Percentiles rank a stretch among this genome's conserved stretches.
phyloP scores from a whole-genome alignment of 257 asterid species.

The Avicennia marina region DNA sequence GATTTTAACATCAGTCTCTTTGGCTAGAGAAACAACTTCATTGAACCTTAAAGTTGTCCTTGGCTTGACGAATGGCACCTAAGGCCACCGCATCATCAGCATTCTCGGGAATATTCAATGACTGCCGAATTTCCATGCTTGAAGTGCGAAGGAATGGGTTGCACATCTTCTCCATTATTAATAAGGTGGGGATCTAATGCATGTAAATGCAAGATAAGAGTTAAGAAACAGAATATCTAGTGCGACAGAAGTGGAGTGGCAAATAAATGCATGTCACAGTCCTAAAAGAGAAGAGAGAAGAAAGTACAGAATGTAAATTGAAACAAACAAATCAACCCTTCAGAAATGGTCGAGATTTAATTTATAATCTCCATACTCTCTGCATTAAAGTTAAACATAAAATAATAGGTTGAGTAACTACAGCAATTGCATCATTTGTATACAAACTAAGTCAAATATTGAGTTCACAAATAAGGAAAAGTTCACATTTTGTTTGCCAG shows the following conservation, averaged over 20 bases:
- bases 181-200: conserved; percentile 75
- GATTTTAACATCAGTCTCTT: no score
- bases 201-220: not conserved
- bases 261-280: not conserved
- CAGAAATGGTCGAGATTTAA: not conserved
- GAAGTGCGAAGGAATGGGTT: conserved; percentile 95
- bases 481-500: no score
- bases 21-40: not conserved
- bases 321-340: not conserved
- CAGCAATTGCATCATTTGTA: no score
- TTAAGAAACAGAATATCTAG: not conserved
- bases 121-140: conserved; percentile 67
- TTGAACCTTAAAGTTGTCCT: conserved; percentile 53
- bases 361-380: not conserved
- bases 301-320: not conserved
- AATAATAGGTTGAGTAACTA: no score
- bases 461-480: no score
- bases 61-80: conserved; percentile 73
- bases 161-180: conserved; percentile 69
- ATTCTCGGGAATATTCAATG: conserved; percentile 54
- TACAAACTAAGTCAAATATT: no score
- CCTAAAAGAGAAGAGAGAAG: not conserved
- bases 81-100: conserved; percentile 77
- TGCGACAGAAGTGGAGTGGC: conserved; percentile 10
- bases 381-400: no score